phyloP scores from a whole-genome alignment of 73 alveolate genomes.

The Urostyla sp. region DNA sequence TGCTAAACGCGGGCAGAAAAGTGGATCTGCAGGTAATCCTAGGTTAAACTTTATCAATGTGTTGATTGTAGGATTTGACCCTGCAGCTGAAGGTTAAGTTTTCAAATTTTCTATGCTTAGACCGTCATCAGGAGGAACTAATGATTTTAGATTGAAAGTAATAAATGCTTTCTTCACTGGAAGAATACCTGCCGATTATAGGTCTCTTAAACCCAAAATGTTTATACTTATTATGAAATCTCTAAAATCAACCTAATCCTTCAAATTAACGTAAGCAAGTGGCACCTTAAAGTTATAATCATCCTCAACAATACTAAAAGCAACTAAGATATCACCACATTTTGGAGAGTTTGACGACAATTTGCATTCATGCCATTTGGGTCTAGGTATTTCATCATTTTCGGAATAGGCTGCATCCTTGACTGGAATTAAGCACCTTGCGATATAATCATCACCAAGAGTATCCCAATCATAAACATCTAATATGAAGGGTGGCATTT shows the following conservation, averaged over 20 bases:
- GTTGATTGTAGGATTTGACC: constrained; percentile 94
- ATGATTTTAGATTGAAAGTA: constrained; percentile 72
- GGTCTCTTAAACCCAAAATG: constrained; percentile 90
- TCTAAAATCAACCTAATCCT: constrained; percentile 76
- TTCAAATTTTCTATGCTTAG: constrained; percentile 76
- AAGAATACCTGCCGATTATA: constrained; percentile 85
- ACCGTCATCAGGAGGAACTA: constrained; percentile 78
- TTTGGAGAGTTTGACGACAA: constrained; percentile 79
- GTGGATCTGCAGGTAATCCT: constrained; percentile 84
- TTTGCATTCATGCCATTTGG: constrained; percentile 90
- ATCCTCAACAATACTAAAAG: constrained; percentile 79
- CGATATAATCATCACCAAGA: constrained; percentile 59
- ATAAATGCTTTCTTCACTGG: constrained; percentile 97
- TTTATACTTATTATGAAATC: constrained; percentile 82
- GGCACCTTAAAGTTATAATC: constrained; percentile 66
- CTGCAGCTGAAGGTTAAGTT: constrained; percentile 96
- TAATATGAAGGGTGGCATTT: constrained; percentile 75
- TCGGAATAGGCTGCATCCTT: constrained; percentile 30
- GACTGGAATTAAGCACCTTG: constrained; percentile 38
- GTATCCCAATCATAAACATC: constrained; percentile 66
- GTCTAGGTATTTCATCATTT: constrained; percentile 67
- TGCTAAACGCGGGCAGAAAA: constrained; percentile 77
- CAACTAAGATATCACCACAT: constrained; percentile 86
- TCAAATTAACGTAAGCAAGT: neutral
- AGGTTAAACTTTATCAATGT: constrained; percentile 88